Conservation (phyloP, 2,329 filamentous ascomycete species). For the Pestalotiopsis sp. region DNA sequence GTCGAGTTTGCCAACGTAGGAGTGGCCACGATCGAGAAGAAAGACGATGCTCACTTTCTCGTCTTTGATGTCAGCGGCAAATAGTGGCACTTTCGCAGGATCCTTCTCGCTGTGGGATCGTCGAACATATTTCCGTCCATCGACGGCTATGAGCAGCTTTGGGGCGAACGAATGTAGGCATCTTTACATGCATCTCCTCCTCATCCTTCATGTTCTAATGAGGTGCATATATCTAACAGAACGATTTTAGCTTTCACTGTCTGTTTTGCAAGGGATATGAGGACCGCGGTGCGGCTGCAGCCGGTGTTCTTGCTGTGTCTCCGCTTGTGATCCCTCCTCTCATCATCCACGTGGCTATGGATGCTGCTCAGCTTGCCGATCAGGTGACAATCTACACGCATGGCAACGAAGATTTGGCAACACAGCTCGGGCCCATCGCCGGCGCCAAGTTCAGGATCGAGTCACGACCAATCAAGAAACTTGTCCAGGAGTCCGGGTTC, state of each 20-base stretch:
- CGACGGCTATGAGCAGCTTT: constrained; percentile 56
- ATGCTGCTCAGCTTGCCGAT: constrained; percentile 21
- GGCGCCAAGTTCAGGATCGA: not conserved
- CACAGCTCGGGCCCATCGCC: constrained; percentile 12
- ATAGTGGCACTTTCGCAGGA: constrained; percentile 50
- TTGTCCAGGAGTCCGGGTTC: not conserved
- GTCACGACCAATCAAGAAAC: not conserved
- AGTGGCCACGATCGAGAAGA: not conserved
- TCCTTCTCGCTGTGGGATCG: constrained; percentile 59
- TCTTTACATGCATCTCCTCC: not conserved
- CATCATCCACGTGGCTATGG: constrained; percentile 19
- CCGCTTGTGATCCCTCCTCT: constrained; percentile 13
- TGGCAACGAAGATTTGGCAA: constrained; percentile 18
- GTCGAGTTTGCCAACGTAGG: not conserved
- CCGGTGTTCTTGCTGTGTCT: constrained; percentile 10
- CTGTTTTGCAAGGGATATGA: constrained; percentile 64
- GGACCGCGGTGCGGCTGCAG: constrained; percentile 43
- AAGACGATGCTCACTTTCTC: constrained; percentile 22
- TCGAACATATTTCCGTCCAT: constrained; percentile 53
- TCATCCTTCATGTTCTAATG: not conserved
- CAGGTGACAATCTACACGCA: constrained; percentile 26
- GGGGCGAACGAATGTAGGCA: constrained; percentile 52
- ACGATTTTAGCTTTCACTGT: constrained; percentile 52
- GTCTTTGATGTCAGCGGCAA: constrained; percentile 42
- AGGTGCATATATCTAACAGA: constrained; percentile 5